Base-by-base conservation (phyloP, 331 rosid genomes). In the Pyrus hybrid region DNA sequence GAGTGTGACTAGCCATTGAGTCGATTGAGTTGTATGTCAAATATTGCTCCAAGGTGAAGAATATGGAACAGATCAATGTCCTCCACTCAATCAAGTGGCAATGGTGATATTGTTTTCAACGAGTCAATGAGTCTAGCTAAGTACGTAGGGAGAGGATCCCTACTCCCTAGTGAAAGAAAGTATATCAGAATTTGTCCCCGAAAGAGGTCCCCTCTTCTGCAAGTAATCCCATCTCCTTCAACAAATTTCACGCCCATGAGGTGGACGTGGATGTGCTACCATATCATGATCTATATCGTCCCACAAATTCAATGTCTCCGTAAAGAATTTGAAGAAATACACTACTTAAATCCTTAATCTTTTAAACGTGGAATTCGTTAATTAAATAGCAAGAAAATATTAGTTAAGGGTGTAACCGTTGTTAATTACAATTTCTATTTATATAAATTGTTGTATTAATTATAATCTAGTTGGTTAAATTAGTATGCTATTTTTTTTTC, bases 151-250 rank as follows among this genome's bases (percentile, higher is more conserved):
- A 61, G 57, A 70, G 83, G 74, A 33, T 56, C 61, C 12, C 29
- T 57, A 57, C 63, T 57, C 63, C 54, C 79, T 68, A 60, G 79
- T 67, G 80, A 76, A 58, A 63, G 76, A 26, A 69, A 69, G 18
- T 28, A 58, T 47, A 12, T 43, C 16, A 41, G 69, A 12, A 16
- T 28, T 62, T 73, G 62, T 53, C 63, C 58, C 18, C 12, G 22
- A 32, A 41, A 67, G 41, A 37, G 80, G 79, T 62, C 82, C 73
- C 82, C 69, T 17, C 30, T 65, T 14, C 6, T 16, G 58, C 58
- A 41, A 58, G 54, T 41, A 18, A 35, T n/a, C 57, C 22, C 2
- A 1, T 32, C 66, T 21, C 21, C 66, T 33, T 56, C 9, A 21
- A 71, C 53, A 56, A 41, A 7, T n/a, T 29, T 54, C 65, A 54